Percentiles rank a stretch among this genome's conserved stretches.
phyloP scores from a whole-genome alignment of 2,329 filamentous ascomycete genomes.

The Didymella pinodella region DNA sequence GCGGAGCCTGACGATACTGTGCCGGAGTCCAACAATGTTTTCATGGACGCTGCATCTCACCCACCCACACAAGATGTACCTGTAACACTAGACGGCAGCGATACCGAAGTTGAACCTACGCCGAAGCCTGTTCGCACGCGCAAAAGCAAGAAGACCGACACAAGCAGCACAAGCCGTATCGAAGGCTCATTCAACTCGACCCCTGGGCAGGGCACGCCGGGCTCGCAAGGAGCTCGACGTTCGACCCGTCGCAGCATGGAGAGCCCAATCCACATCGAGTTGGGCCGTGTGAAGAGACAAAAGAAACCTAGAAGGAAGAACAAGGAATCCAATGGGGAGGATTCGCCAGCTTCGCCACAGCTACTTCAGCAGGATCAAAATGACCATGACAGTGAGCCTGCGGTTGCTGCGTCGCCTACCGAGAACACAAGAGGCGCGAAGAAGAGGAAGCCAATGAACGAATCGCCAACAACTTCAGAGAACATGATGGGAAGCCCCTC shows the following conservation, averaged over 20 bases:
- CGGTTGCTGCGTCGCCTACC: constrained; percentile 6
- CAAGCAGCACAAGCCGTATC: constrained; percentile 44
- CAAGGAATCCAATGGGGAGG: constrained; percentile 1
- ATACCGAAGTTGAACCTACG: constrained; percentile 37
- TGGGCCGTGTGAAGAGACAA: constrained; percentile 35
- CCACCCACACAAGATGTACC: constrained; percentile 7
- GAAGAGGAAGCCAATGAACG: constrained; percentile 34
- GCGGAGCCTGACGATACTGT: constrained; percentile 14
- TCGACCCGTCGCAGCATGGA: constrained; percentile 39
- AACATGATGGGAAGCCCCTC: constrained; percentile 18
- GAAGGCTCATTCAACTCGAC: constrained; percentile 48
- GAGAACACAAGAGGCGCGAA: constrained; percentile 15
- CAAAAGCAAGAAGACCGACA: constrained; percentile 22
- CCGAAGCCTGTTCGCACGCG: constrained; percentile 16
- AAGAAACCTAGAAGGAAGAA: constrained; percentile 33
- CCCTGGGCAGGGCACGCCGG: constrained; percentile 29
- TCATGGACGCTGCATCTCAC: constrained; percentile 38
- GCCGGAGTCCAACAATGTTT: constrained; percentile 32
- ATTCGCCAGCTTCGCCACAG: constrained; percentile 45
- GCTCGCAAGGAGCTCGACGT: constrained; percentile 31
- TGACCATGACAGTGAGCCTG: neutral
- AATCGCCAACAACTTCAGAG: constrained; percentile 10
- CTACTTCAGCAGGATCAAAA: constrained; percentile 43
- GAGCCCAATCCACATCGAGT: constrained; percentile 28
- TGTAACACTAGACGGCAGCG: constrained; percentile 21